phyloP scores from a whole-genome alignment of 441 rosid species.

The Adansonia madagascariensis region DNA sequence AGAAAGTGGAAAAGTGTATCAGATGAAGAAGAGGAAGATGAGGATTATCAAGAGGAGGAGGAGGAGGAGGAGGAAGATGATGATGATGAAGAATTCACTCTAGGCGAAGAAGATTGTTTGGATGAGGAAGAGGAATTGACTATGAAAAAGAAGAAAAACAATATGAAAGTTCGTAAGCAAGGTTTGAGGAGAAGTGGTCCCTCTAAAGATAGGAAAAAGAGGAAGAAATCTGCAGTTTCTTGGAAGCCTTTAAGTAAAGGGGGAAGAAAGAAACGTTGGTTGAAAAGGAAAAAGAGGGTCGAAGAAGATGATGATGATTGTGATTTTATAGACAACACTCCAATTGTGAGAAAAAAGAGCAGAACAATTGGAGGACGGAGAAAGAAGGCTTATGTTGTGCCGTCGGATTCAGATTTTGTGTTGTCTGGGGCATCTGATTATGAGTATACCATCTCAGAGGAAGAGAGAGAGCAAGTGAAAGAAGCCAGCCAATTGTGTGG shows the following conservation, averaged over 20 bases:
- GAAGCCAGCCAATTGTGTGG: conserved; percentile 64
- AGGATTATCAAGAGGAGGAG: conserved; percentile 37
- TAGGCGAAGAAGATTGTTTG: conserved; percentile 65
- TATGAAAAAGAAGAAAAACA: conserved; percentile 40
- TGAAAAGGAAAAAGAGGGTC: conserved; percentile 52
- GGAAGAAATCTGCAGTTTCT: conserved; percentile 47
- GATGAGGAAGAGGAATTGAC: conserved; percentile 74
- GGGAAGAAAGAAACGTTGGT: conserved; percentile 48
- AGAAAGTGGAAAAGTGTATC: conserved; percentile 58
- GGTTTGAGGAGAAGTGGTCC: conserved; percentile 40
- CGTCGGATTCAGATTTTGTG: conserved; percentile 78
- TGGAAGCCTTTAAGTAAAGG: conserved; percentile 46
- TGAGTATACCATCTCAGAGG: conserved; percentile 90
- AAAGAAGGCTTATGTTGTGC: conserved; percentile 49
- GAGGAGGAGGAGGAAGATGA: conserved; percentile 52
- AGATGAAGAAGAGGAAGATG: conserved; percentile 56
- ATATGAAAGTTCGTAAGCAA: conserved; percentile 40
- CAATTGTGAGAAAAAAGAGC: conserved; percentile 46
- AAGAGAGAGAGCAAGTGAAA: conserved; percentile 87
- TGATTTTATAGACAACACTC: conserved; percentile 51
- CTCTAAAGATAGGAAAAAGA: conserved; percentile 42
- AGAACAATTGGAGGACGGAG: conserved; percentile 44
- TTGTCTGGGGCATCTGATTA: conserved; percentile 67
- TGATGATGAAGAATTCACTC: conserved; percentile 69
- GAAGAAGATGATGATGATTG: conserved; percentile 47